A percentile compares a stretch with the other conserved stretches of the same genome.
Evolutionary conservation across 2,329 filamentous ascomycete species (phyloP).

Genomic region (Leptographium flavum): DNA sequence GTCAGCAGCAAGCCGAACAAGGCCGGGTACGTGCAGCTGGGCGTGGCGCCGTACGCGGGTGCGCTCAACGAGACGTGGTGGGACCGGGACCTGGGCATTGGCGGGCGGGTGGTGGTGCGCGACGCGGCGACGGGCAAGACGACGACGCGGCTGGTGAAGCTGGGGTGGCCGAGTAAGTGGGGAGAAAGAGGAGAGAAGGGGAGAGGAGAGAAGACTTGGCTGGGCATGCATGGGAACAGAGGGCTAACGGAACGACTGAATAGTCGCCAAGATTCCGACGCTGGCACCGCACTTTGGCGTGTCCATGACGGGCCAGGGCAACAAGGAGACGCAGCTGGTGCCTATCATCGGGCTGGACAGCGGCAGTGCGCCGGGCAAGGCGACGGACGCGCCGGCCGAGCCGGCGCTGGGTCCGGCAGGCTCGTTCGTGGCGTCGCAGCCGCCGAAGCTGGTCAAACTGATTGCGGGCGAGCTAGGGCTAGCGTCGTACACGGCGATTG

Average conservation of each 20-base stretch:
- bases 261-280: conserved; percentile 74
- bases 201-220: no score
- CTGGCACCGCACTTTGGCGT: conserved; percentile 89
- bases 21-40: conserved; percentile 77
- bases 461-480: conserved; percentile 71
- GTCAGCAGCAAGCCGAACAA: conserved; percentile 72
- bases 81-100: conserved; percentile 87
- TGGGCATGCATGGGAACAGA: no score
- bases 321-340: conserved; percentile 85
- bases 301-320: conserved; percentile 51
- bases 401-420: conserved; percentile 44
- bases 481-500: conserved; percentile 55
- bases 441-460: conserved; percentile 67
- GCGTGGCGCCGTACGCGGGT: conserved; percentile 85
- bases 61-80: conserved; percentile 85
- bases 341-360: conserved; percentile 85
- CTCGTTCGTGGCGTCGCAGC: conserved; percentile 72
- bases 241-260: background rate
- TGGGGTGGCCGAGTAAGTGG: conserved; percentile 66
- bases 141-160: conserved; percentile 66
- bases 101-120: conserved; percentile 74
- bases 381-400: conserved; percentile 15
- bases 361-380: conserved; percentile 30
- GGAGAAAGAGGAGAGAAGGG: no score
- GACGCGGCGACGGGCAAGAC: conserved; percentile 63